Percentiles rank a stretch among this genome's conserved stretches.
phyloP scores from a whole-genome alignment of 2,329 filamentous ascomycete genomes.

The Bipolaris cookei region DNA sequence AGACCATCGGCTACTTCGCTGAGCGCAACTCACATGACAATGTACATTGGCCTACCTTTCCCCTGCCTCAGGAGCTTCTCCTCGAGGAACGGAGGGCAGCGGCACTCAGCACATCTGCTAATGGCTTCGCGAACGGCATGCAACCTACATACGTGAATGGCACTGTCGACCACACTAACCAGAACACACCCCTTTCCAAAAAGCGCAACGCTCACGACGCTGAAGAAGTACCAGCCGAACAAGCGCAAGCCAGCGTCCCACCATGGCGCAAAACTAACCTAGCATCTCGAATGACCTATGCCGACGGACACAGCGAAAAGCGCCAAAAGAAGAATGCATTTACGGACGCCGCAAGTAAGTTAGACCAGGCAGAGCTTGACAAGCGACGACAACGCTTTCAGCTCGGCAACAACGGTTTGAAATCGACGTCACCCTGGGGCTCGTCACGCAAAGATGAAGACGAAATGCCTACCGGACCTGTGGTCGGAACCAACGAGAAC shows the following conservation, averaged over 20 bases:
- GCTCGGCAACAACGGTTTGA: slow-evolving; percentile 57
- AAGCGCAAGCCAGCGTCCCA: slow-evolving; percentile 59
- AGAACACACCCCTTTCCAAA: slow-evolving; percentile 59
- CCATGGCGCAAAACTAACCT: slow-evolving; percentile 78
- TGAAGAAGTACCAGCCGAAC: slow-evolving; percentile 57
- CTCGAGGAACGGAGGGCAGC: slow-evolving; percentile 62
- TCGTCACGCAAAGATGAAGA: slow-evolving; percentile 56
- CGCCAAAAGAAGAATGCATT: slow-evolving; percentile 56
- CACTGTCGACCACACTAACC: slow-evolving; percentile 38
- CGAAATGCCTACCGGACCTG: slow-evolving; percentile 64
- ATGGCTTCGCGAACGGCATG: slow-evolving; percentile 40
- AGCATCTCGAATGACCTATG: slow-evolving; percentile 77
- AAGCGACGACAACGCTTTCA: slow-evolving; percentile 90
- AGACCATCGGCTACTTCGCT: slow-evolving; percentile 82
- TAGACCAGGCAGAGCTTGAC: slow-evolving; percentile 81
- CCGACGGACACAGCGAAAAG: slow-evolving; percentile 55
- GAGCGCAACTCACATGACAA: slow-evolving; percentile 73
- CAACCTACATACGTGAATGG: slow-evolving; percentile 24
- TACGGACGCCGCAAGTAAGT: slow-evolving; percentile 78
- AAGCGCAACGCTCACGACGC: slow-evolving; percentile 81
- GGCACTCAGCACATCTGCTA: slow-evolving; percentile 24
- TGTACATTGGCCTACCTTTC: slow-evolving; percentile 83
- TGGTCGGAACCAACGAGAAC: slow-evolving; percentile 81
- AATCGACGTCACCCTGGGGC: slow-evolving; percentile 62
- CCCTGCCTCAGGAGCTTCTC: slow-evolving; percentile 84